phyloP scores from a whole-genome alignment of 2,329 filamentous ascomycete genomes.

The Penicillium digitatum region DNA sequence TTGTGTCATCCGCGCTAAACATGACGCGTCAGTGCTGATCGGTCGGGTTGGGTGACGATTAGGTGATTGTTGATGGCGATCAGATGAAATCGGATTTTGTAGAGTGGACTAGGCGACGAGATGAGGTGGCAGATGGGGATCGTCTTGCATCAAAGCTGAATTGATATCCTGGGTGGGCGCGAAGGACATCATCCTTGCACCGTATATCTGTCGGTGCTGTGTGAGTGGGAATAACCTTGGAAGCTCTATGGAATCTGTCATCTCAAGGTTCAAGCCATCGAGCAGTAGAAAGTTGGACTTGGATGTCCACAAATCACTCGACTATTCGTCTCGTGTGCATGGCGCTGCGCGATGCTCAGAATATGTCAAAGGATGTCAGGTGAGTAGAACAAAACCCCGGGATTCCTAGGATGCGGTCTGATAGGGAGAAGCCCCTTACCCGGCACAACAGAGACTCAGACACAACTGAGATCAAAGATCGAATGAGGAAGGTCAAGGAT shows the following conservation, averaged over 20 bases:
- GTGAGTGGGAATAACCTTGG: neutral
- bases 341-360: neutral
- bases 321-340: neutral
- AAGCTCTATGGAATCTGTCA: neutral
- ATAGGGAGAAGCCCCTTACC: neutral
- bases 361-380: neutral
- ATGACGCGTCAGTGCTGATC: slow-evolving; percentile 13
- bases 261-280: neutral
- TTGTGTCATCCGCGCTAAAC: slow-evolving; percentile 4
- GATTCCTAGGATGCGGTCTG: neutral
- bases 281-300: neutral
- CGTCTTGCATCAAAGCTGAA: neutral
- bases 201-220: neutral
- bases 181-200: neutral
- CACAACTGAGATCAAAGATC: neutral
- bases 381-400: neutral
- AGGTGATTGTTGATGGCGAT: neutral
- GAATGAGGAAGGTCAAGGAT: neutral
- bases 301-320: neutral
- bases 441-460: neutral
- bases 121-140: neutral
- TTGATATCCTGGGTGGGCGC: neutral
- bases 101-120: neutral
- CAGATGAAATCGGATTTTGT: neutral
- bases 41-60: neutral